Percentiles rank a stretch among this genome's conserved stretches.
Conservation (phyloP, 768 basidiomycete species). For the Leccinum disarticulatum region DNA sequence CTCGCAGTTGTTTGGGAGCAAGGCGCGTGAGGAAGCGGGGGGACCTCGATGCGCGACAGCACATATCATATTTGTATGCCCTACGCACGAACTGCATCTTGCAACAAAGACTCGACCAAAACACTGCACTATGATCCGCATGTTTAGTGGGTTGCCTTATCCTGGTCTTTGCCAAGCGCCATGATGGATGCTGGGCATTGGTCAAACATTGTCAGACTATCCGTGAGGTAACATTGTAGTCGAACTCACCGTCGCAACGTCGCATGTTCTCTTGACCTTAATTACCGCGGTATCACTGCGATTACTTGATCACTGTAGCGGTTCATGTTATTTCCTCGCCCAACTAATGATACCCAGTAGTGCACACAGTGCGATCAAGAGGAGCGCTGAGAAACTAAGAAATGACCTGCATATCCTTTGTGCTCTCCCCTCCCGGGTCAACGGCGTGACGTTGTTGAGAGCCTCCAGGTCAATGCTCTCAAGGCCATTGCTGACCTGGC, state of each 20-base stretch:
- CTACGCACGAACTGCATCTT: slow-evolving; percentile 18
- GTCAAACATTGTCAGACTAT: background rate
- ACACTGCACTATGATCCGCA: background rate
- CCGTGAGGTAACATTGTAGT: background rate
- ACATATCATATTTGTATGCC: slow-evolving; percentile 19
- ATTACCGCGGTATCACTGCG: background rate
- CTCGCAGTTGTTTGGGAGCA: background rate
- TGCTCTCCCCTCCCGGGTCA: slow-evolving; percentile 7
- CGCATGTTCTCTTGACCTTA: background rate
- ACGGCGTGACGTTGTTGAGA: slow-evolving; percentile 3
- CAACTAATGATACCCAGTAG: slow-evolving; percentile 21
- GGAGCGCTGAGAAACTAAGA: slow-evolving; percentile 21
- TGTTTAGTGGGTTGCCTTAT: background rate
- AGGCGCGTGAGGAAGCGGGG: slow-evolving; percentile 2
- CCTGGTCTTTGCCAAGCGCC: too few relatives aligned
- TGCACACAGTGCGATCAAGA: slow-evolving; percentile 22
- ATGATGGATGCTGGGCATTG: background rate
- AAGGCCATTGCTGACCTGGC: background rate
- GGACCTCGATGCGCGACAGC: slow-evolving; percentile 7
- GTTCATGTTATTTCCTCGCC: slow-evolving; percentile 16
- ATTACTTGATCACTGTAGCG: background rate
- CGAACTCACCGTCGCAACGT: background rate
- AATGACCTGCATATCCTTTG: slow-evolving; percentile 17
- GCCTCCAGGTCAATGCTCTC: slow-evolving; percentile 24
- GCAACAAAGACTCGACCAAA: slow-evolving; percentile 15